Conservation (phyloP, 2,329 filamentous ascomycete genomes). For the Paradendryphiella salina region DNA sequence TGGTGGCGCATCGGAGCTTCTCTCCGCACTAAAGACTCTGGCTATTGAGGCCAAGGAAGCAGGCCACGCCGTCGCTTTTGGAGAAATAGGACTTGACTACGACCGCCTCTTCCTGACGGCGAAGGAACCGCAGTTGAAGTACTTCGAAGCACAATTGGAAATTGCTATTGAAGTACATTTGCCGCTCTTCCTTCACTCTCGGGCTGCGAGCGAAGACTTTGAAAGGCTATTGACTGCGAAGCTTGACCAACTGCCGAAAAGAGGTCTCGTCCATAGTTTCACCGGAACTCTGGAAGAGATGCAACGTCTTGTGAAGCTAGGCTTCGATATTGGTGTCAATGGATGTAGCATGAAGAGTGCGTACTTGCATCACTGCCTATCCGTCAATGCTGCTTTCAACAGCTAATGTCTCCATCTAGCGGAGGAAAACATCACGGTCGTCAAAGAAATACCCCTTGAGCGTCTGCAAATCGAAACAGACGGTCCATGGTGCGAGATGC, state of each 20-base stretch:
- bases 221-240: constrained; percentile 62
- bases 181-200: constrained; percentile 88
- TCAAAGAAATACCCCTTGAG: constrained; percentile 75
- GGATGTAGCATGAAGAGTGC: constrained; percentile 89
- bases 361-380: background rate
- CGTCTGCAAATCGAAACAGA: constrained; percentile 93
- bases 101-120: constrained; percentile 84
- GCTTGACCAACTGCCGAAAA: constrained; percentile 68
- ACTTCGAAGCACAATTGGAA: constrained; percentile 80
- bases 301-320: constrained; percentile 74
- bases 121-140: constrained; percentile 77
- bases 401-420: constrained; percentile 18
- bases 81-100: constrained; percentile 95
- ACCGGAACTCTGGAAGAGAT: constrained; percentile 88
- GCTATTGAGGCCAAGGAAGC: constrained; percentile 61
- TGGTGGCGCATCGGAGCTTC: constrained; percentile 59
- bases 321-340: constrained; percentile 91
- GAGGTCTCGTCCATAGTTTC: constrained; percentile 91
- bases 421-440: constrained; percentile 77
- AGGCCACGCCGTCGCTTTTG: constrained; percentile 75
- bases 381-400: background rate
- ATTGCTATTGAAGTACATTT: constrained; percentile 76
- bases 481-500: constrained; percentile 94
- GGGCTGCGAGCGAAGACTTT: constrained; percentile 86
- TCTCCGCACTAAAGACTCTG: constrained; percentile 65